Evolutionary conservation across 2,329 filamentous ascomycete species (phyloP), one percentile per base, ranked within the genome.

Genomic region (Penicillium sp.): DNA sequence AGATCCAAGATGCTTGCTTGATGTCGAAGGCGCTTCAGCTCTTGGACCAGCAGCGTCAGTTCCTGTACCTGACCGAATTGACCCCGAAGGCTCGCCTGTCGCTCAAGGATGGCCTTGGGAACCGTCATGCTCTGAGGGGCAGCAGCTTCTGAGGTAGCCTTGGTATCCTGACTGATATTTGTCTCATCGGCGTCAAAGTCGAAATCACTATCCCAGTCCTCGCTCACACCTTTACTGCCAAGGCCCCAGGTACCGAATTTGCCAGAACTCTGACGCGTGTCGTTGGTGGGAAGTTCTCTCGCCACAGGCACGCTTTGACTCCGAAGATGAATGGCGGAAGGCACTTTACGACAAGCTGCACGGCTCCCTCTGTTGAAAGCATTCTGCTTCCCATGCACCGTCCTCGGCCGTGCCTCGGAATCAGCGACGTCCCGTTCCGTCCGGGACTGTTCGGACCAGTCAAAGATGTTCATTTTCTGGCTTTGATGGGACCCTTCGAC

Each of bases 121-220:
- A 85, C 80, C 36, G 65, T 66, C 61, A 75, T 70, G 26, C 66
- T 65, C 16, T 59, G 62, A n/a, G 60, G 54, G 38, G 49, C 34
- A 14, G 29, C 14, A 18, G 16, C 14, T 16, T 34, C 16, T 16
- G 31, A 34, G 31, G 31, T 6, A 11, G 31, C 6, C 14, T 16
- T n/a, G 16, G 4, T 9, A 20, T 34, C 11, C 9, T 34, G 31
- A 34, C 31, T 34, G 31, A 34, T 34, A 16, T 16, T 34, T 10
- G 31, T 74, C 22, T 73, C 68, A 10, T 69, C 62, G 39, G 81
- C 78, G 18, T 78, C 77, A 62, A 84, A 84, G 46, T 84, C 81
- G 57, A 85, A 85, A 58, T 85, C 81, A 43, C 81, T 80, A 57
- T 84, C 81, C 81, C 81, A 85, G 60, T 85, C 81, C 61, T 85